Conservation (phyloP, 352 stramenopile genomes). For the Phytophthora capsici region DNA sequence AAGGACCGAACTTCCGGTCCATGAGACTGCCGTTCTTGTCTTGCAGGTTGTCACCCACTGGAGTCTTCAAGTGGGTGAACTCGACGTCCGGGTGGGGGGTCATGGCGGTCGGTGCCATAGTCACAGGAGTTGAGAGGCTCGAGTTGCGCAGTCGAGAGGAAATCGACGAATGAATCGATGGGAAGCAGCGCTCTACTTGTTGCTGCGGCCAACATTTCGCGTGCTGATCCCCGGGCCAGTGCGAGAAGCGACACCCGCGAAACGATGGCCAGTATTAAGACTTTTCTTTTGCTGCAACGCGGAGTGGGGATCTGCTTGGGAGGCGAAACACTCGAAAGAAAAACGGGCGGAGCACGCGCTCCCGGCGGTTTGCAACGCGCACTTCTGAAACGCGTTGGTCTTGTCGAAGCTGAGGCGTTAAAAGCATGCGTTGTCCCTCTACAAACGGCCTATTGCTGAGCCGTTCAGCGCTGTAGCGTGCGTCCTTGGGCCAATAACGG, state of each 20-base stretch:
- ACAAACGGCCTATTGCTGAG: constrained; percentile 17
- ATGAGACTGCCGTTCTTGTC: constrained; percentile 12
- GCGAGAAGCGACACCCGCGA: neutral
- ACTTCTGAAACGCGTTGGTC: constrained; percentile 17
- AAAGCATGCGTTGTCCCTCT: neutral
- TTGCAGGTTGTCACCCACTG: constrained; percentile 13
- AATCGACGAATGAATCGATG: constrained; percentile 23
- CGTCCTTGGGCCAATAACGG: constrained; percentile 24
- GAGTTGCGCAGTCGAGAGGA: constrained; percentile 14
- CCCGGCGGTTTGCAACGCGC: constrained; percentile 16
- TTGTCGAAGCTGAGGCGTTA: constrained; percentile 1
- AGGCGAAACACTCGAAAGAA: constrained; percentile 1
- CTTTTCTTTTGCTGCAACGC: neutral
- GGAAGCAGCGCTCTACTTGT: neutral
- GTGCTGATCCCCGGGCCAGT: neutral
- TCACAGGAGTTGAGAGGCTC: neutral
- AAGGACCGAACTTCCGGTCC: constrained; percentile 5
- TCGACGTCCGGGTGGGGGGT: constrained; percentile 20
- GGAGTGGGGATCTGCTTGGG: neutral
- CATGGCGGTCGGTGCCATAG: constrained; percentile 21
- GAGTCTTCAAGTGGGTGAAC: constrained; percentile 28
- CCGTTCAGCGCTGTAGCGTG: constrained; percentile 9
- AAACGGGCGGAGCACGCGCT: constrained; percentile 11
- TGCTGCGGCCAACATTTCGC: neutral
- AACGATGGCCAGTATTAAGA: constrained; percentile 7